phyloP scores from a whole-genome alignment of 2,329 filamentous ascomycete species.

The Niveomyces coronatus region DNA sequence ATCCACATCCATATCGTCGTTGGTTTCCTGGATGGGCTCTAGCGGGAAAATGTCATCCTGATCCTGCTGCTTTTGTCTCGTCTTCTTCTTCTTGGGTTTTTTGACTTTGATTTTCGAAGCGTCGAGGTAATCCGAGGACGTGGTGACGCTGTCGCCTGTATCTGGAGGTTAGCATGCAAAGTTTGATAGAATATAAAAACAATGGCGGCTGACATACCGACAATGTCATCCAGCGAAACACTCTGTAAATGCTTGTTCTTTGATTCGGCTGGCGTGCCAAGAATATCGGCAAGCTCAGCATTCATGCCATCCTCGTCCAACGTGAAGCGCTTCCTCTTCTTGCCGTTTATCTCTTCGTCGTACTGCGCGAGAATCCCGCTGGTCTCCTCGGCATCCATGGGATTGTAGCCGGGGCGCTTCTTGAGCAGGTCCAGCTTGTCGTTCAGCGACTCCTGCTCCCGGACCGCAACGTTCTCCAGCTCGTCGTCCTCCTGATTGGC shows the following conservation, averaged over 20 bases:
- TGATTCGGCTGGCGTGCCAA: conserved; percentile 38
- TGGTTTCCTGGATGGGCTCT: conserved; percentile 26
- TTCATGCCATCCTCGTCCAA: conserved; percentile 67
- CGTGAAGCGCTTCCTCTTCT: conserved; percentile 80
- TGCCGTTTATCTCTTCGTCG: conserved; percentile 88
- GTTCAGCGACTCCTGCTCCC: conserved; percentile 60
- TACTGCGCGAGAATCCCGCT: conserved; percentile 76
- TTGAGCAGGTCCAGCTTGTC: conserved; percentile 82
- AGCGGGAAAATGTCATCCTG: conserved; percentile 49
- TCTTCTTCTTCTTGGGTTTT: conserved; percentile 90
- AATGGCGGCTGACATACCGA: conserved; percentile 30
- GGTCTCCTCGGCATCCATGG: conserved; percentile 57
- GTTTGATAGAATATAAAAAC: too few relatives aligned
- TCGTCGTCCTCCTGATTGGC: conserved; percentile 76
- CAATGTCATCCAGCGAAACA: conserved; percentile 72
- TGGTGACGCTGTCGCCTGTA: conserved; percentile 19
- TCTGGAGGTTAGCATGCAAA: conserved; percentile 12
- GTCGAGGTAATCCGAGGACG: conserved; percentile 77
- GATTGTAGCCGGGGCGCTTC: conserved; percentile 81
- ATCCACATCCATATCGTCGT: conserved; percentile 68
- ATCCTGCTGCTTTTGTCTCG: conserved; percentile 56
- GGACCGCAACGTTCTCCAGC: conserved; percentile 57
- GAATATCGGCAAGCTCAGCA: conserved; percentile 49
- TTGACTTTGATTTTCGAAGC: conserved; percentile 81
- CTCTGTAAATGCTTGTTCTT: conserved; percentile 53